Evolutionary conservation across 805 yeast species (phyloP).

Genomic region (Ogataea ganodermae): DNA sequence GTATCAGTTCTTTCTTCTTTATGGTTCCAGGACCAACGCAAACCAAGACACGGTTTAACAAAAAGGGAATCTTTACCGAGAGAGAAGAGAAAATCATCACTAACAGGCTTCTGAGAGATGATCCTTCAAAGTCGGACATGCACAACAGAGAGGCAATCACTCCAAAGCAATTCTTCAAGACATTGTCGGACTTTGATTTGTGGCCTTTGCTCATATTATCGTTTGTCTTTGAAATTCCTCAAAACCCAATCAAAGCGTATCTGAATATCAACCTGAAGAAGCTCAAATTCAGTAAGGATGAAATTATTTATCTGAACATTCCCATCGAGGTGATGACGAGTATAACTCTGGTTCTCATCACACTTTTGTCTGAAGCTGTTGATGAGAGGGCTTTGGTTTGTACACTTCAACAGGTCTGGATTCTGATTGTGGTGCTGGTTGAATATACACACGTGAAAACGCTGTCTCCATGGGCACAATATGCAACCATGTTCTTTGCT

Average conservation of each 20-base stretch:
- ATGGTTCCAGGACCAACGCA: constrained; percentile 29
- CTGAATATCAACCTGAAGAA: constrained; percentile 45
- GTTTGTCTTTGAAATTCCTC: constrained; percentile 39
- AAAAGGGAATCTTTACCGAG: constrained; percentile 46
- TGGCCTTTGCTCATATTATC: constrained; percentile 52
- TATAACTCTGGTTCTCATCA: constrained; percentile 34
- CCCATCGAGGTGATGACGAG: constrained; percentile 43
- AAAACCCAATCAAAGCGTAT: constrained; percentile 40
- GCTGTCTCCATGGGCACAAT: constrained; percentile 15
- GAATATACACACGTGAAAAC: constrained; percentile 12
- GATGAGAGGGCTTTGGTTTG: constrained; percentile 26
- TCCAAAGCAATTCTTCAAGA: constrained; percentile 37
- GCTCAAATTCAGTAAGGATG: constrained; percentile 50
- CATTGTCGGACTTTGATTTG: constrained; percentile 48
- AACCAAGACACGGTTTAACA: constrained; percentile 50
- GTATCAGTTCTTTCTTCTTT: constrained; percentile 32
- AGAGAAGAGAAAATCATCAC: constrained; percentile 43
- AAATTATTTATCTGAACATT: constrained; percentile 49
- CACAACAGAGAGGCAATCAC: constrained; percentile 53
- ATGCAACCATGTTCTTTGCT: constrained; percentile 17
- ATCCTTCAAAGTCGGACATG: constrained; percentile 55
- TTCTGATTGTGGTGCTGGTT: constrained; percentile 16
- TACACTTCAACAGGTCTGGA: constrained; percentile 18
- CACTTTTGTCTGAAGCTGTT: constrained; percentile 36
- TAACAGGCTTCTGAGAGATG: constrained; percentile 43